Evolutionary conservation across 2,329 filamentous ascomycete species (phyloP).

Genomic region (Rasamsonia emersonii): DNA sequence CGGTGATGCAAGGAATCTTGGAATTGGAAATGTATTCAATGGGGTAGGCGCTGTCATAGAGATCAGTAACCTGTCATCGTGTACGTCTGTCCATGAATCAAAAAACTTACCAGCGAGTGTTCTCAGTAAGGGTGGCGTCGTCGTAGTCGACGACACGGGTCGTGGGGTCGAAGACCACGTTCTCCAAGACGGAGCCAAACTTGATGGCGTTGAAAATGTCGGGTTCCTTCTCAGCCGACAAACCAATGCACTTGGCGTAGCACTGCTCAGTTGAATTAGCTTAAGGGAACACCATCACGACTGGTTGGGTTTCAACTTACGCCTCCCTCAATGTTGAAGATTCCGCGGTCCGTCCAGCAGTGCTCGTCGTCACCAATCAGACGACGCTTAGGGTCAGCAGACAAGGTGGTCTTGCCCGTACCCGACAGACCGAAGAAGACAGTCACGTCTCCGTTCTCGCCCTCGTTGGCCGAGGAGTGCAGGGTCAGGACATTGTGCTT

Average conservation of each 20-base stretch:
- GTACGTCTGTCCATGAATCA: constrained; percentile 2
- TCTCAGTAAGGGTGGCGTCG: constrained; percentile 89
- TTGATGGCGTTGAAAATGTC: constrained; percentile 95
- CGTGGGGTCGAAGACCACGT: constrained; percentile 90
- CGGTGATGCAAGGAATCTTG: constrained; percentile 90
- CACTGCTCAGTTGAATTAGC: constrained; percentile 39
- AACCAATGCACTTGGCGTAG: constrained; percentile 97
- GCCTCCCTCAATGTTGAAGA: constrained; percentile 99
- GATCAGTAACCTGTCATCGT: neutral
- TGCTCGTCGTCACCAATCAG: constrained; percentile 99
- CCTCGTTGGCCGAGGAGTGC: constrained; percentile 98
- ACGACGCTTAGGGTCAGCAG: constrained; percentile 90
- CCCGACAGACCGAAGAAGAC: constrained; percentile 99
- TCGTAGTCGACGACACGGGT: constrained; percentile 93
- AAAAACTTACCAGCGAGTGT: constrained; percentile 66
- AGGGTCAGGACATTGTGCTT: constrained; percentile 99
- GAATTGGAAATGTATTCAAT: constrained; percentile 99
- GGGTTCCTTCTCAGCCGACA: constrained; percentile 97
- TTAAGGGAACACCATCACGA: too few relatives aligned
- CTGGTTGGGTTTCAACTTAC: constrained; percentile 17
- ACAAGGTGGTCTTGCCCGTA: constrained; percentile 97
- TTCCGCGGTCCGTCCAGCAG: constrained; percentile 93
- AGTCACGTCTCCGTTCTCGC: constrained; percentile 86
- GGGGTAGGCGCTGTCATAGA: constrained; percentile 64
- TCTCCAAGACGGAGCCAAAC: constrained; percentile 96